These are phyloP conservation scores for Allantophomopsis lycopodina DNA, from an alignment of 2,329 filamentous ascomycete genomes.

Conservation along the genomic window DNA sequence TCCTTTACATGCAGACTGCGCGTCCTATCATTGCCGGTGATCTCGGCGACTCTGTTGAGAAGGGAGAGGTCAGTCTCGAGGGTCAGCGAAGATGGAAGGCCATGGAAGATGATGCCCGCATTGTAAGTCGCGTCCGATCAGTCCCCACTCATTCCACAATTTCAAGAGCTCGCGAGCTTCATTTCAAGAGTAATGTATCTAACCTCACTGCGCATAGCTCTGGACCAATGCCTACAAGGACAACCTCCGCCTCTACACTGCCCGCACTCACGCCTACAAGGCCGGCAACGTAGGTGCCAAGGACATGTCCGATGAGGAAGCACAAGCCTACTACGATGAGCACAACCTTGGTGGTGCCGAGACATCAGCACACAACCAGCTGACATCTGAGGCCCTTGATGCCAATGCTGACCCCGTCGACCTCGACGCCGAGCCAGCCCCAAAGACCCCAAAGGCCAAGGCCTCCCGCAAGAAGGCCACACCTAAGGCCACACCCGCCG, in stretches of 20 bases:
- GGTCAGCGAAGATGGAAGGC: constrained; percentile 75
- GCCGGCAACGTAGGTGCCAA: constrained; percentile 41
- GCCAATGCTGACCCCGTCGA: constrained; percentile 22
- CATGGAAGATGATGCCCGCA: constrained; percentile 63
- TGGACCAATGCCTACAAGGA: constrained; percentile 57
- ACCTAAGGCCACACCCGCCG: constrained; percentile 22
- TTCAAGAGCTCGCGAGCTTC: neutral
- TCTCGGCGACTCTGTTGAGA: constrained; percentile 60
- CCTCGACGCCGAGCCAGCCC: constrained; percentile 25
- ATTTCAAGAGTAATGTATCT: neutral
- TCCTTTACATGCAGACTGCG: constrained; percentile 84
- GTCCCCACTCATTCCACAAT: neutral
- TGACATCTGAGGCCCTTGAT: constrained; percentile 36
- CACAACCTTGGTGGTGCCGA: constrained; percentile 40
- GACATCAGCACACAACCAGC: constrained; percentile 16
- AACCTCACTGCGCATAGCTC: constrained; percentile 11
- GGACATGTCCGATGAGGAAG: constrained; percentile 47
- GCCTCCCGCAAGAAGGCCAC: constrained; percentile 21
- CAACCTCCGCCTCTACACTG: constrained; percentile 52
- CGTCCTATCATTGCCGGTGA: constrained; percentile 71
- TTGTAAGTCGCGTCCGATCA: constrained; percentile 19
- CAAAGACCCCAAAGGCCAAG: constrained; percentile 42
- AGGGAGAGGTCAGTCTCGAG: constrained; percentile 79
- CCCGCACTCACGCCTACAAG: constrained; percentile 52
- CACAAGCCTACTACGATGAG: constrained; percentile 44